Base-by-base conservation (phyloP, 257 asterid genomes). In the Solanum chiquidenum region DNA sequence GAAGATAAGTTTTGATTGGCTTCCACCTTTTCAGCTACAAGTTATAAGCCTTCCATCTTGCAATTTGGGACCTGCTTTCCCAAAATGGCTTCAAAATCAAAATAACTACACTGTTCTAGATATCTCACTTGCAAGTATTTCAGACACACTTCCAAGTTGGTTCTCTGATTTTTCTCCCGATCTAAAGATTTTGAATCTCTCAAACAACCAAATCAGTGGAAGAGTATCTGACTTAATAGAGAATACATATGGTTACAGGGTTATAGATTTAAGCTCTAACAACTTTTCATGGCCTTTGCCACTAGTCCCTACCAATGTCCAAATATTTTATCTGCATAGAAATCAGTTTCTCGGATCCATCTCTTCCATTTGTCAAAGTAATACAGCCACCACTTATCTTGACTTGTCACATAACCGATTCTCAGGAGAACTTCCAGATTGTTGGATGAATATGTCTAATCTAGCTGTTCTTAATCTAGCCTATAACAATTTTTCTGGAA, bases 161-260 rank as follows among this genome's bases (percentile, higher is more conserved):
- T 85, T 90, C 9, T 88, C 88, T 87, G n/a, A 31, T 82, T 29
- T 89, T 7, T 52, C 89, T n/a, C 21, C 86, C 3, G 8, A 7
- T n/a, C 1, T 89, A 8, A 1, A 3, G 11, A 29, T 31, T 64
- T 82, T 90, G 44, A 91, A 91, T 84, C 79, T 92, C 40, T 91
- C 92, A 16, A 86, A 86, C 85, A 92, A 92, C 86, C 77, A 82
- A 3, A 73, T 92, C 80, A 55, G 87, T 85, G 94, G 93, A 14
- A 38, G 35, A 14, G 44, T 88, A 31, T 89, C 91, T 25, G 77
- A 87, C 40, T 68, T 86, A 1, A 42, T 87, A 33, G 35, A 12
- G 5, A 72, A 27, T 11, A 21, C 6, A 1, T 10, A 23, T 5
- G 10, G 4, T 49, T 38, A 20, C 68, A 29, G 4, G 7, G 12